Base-by-base conservation (phyloP, 192 early-diverging fungal species). In the Backusella parvicylindrica region DNA sequence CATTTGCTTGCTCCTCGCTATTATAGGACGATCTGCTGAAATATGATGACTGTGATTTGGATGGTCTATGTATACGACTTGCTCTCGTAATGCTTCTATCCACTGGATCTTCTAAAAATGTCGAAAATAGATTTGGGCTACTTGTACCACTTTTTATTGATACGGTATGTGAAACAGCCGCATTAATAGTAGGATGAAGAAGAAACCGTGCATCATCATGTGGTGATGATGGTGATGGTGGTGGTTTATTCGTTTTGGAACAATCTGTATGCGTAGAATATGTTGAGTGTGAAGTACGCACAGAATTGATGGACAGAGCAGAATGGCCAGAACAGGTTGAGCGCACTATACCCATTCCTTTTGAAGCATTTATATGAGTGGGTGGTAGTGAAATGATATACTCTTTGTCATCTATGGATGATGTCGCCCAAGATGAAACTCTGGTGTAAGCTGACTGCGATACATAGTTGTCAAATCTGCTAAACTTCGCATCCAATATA, bases 31-130 rank as follows among this genome's bases (percentile, higher is more conserved):
- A 64, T 65, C 37, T 30, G 43, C 70, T 72, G 28, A 77, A 65
- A 63, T 60, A 77, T 1, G 76, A 77, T 11, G 76, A 77, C 31
- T 77, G 76, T n/a, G 76, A 77, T 32, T 73, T 71, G 2, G 41
- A 68, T 0, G 64, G 70, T 36, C 73, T 64, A n/a, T 77, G 76
- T 40, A 26, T 28, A 60, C 56, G 38, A 1, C 21, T 56, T 56
- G 49, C 30, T 37, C 40, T 70, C 12, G 13, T 4, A 32, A 28
- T 38, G 6, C n/a, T 13, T 23, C 15, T 13, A 16, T 66, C 11
- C 6, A 7, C 6, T 32, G 71, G 76, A 68, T 77, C 71, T 38
- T 73, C 76, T 40, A 66, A 7, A 18, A 35, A 21, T 31, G 28
- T 43, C 16, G 41, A n/a, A 8, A 60, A 41, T 32, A 28, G 37